Conservation (phyloP, 139 green algal genomes). For the Auxenochlorella pyrenoidosa region DNA sequence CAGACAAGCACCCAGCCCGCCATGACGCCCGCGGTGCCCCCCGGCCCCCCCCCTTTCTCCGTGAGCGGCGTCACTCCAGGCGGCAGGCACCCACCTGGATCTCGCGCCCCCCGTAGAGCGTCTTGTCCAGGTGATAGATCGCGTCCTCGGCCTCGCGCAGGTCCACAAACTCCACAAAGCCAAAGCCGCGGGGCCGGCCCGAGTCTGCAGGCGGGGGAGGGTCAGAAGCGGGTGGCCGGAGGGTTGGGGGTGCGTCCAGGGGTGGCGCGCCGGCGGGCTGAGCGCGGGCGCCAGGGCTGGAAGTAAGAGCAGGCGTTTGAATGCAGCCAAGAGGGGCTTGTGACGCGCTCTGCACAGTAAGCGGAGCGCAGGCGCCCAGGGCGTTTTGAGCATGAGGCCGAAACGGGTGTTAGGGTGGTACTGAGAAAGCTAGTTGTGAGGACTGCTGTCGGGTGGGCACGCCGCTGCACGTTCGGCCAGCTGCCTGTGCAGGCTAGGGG, state of each 20-base stretch:
- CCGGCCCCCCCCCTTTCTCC: too few relatives aligned
- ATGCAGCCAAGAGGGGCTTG: background rate
- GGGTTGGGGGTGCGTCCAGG: background rate
- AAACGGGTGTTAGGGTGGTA: too few relatives aligned
- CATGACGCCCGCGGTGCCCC: too few relatives aligned
- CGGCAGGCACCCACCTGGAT: slow-evolving; percentile 41
- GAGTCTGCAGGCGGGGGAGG: slow-evolving; percentile 34
- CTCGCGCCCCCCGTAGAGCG: slow-evolving; percentile 62
- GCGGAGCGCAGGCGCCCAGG: too few relatives aligned
- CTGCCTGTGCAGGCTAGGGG: too few relatives aligned
- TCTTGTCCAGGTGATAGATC: slow-evolving; percentile 72
- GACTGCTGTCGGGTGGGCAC: too few relatives aligned
- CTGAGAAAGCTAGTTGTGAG: background rate
- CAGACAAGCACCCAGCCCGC: too few relatives aligned
- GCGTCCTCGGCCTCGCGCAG: slow-evolving; percentile 80
- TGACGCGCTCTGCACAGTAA: too few relatives aligned
- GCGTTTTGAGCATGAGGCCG: too few relatives aligned
- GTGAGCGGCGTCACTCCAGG: too few relatives aligned
- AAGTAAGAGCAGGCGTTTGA: background rate
- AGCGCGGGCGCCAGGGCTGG: background rate
- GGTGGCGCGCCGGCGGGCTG: background rate
- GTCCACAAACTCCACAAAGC: slow-evolving; percentile 87
- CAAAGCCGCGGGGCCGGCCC: slow-evolving; percentile 81
- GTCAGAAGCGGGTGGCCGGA: background rate
- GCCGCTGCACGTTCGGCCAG: too few relatives aligned